phyloP scores from a whole-genome alignment of 192 early-diverging fungal species.

The Backusella australiensis region DNA sequence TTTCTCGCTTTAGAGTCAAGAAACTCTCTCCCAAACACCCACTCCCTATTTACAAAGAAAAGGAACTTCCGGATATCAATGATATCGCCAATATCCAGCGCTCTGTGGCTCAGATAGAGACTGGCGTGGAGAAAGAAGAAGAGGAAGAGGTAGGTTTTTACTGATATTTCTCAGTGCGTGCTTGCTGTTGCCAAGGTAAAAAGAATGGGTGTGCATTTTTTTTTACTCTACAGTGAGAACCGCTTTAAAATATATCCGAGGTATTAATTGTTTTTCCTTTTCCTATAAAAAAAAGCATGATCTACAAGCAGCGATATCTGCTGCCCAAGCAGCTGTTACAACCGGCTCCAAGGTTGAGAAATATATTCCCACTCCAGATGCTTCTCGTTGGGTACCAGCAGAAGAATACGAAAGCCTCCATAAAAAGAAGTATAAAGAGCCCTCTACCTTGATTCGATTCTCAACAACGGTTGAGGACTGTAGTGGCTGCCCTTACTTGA shows the following conservation, averaged over 20 bases:
- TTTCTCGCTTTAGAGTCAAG: conserved; percentile 67
- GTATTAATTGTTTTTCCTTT: conserved; percentile 11
- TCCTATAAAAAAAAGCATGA: conserved; percentile 63
- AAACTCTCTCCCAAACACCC: conserved; percentile 89
- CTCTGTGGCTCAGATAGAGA: conserved; percentile 70
- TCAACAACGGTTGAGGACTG: conserved; percentile 86
- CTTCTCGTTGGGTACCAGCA: conserved; percentile 63
- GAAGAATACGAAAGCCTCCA: conserved; percentile 67
- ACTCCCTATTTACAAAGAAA: conserved; percentile 75
- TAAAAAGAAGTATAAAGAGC: conserved; percentile 62
- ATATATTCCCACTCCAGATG: conserved; percentile 94
- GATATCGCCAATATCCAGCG: conserved; percentile 68
- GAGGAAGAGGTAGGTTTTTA: conserved; percentile 68
- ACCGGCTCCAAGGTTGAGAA: conserved; percentile 58
- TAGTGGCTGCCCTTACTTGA: conserved; percentile 83
- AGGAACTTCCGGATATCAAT: conserved; percentile 83
- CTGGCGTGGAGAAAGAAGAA: conserved; percentile 98
- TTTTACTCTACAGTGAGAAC: conserved; percentile 4
- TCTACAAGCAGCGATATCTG: conserved; percentile 86
- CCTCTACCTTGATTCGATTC: conserved; percentile 81
- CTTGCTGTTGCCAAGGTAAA: conserved; percentile 1
- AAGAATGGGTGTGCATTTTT: neutral
- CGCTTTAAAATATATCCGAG: conserved; percentile 15
- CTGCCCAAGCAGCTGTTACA: conserved; percentile 63
- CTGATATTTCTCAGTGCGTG: neutral